Conservation (phyloP, 2,329 filamentous ascomycete genomes). For the Coniella vitis region DNA sequence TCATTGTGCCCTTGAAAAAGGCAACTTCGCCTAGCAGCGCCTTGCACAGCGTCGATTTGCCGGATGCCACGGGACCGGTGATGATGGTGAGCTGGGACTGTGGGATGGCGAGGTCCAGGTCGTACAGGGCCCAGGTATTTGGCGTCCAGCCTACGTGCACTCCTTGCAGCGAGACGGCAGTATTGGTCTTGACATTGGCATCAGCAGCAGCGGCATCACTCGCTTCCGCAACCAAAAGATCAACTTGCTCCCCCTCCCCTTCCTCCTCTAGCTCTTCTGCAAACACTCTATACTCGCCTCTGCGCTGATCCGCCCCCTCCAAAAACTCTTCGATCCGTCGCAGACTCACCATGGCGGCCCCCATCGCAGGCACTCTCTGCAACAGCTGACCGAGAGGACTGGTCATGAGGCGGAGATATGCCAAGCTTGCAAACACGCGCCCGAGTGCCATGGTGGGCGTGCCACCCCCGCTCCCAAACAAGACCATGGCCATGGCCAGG, state of each 20-base stretch:
- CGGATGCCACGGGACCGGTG: constrained; percentile 30
- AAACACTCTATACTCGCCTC: constrained; percentile 9
- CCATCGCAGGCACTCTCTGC: constrained; percentile 16
- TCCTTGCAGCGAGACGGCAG: constrained; percentile 9
- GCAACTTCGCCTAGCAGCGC: constrained; percentile 27
- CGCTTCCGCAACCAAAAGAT: too few species aligned
- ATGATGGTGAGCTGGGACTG: constrained; percentile 25
- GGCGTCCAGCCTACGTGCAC: constrained; percentile 22
- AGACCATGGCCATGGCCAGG: neutral
- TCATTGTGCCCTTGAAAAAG: constrained; percentile 1
- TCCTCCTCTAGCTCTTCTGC: neutral
- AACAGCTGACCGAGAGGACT: constrained; percentile 16
- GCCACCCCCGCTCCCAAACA: neutral
- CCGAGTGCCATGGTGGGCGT: neutral
- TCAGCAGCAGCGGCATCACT: too few species aligned
- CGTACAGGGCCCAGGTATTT: constrained; percentile 16
- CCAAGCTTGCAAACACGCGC: constrained; percentile 8
- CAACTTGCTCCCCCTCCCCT: neutral
- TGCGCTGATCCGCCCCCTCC: neutral
- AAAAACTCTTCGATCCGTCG: constrained; percentile 16
- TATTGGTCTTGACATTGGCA: too few species aligned
- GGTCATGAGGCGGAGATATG: constrained; percentile 12
- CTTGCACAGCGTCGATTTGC: constrained; percentile 32
- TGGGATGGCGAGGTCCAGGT: constrained; percentile 18
- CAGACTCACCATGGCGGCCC: constrained; percentile 14